Percentiles rank a stretch among this genome's conserved stretches.
Conservation (phyloP, 352 stramenopile species). For the Pythium guiyangense region DNA sequence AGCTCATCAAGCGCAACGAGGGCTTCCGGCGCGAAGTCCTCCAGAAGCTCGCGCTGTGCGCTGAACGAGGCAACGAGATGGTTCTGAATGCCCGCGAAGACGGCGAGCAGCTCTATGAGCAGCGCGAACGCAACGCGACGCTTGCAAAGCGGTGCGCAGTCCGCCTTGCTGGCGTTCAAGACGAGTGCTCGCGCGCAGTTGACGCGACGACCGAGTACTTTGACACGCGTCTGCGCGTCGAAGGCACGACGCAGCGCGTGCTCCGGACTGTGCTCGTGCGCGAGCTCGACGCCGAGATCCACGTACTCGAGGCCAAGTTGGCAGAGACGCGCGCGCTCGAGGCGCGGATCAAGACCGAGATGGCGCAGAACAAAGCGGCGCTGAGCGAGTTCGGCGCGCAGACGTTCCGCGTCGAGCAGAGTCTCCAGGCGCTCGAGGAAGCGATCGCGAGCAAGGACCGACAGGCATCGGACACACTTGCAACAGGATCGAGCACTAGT, state of each 20-base stretch:
- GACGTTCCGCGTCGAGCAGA: slow-evolving; percentile 40
- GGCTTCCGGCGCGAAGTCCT: slow-evolving; percentile 45
- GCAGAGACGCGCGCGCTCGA: slow-evolving; percentile 2
- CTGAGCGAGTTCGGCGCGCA: slow-evolving; percentile 31
- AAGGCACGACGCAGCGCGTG: slow-evolving; percentile 50
- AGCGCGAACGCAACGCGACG: slow-evolving; percentile 21
- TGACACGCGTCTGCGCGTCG: slow-evolving; percentile 49
- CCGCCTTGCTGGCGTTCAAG: slow-evolving; percentile 24
- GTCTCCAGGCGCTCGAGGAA: slow-evolving; percentile 17
- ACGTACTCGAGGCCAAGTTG: slow-evolving; percentile 23
- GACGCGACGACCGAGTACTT: slow-evolving; percentile 45
- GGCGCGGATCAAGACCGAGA: slow-evolving; percentile 2
- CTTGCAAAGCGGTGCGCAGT: slow-evolving; percentile 24
- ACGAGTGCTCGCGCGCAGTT: slow-evolving; percentile 29
- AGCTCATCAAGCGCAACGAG: slow-evolving; percentile 70
- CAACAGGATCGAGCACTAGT: no score
- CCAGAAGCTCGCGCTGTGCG: slow-evolving; percentile 25
- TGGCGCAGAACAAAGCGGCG: slow-evolving; percentile 18
- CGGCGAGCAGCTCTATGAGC: slow-evolving; percentile 41
- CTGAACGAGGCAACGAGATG: slow-evolving; percentile 50
- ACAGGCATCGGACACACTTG: not conserved
- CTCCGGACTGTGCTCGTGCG: slow-evolving; percentile 35
- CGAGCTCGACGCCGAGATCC: slow-evolving; percentile 35
- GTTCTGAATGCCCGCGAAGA: slow-evolving; percentile 56
- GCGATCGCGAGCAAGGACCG: slow-evolving; percentile 16